Conservation (phyloP, 441 rosid genomes). For the Populus hybrid region DNA sequence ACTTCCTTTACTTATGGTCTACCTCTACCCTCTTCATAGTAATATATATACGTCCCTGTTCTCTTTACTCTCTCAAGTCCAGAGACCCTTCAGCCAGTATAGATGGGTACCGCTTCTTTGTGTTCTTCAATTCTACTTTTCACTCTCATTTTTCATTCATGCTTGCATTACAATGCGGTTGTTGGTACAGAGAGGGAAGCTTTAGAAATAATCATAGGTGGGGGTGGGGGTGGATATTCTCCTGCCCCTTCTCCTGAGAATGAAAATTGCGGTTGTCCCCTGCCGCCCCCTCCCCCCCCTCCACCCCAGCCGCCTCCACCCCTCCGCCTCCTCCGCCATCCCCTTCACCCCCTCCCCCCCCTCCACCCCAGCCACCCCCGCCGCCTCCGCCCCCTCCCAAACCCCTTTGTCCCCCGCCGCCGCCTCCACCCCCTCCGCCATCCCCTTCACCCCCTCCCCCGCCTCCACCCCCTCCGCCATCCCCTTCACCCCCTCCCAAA, state of each 20-base stretch:
- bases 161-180: background rate
- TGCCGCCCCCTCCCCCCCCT: background rate
- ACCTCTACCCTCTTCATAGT: background rate
- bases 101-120: background rate
- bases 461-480: too few species aligned
- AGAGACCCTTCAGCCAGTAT: background rate
- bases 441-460: too few species aligned
- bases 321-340: too few species aligned
- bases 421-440: too few species aligned
- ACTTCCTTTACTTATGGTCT: constrained; percentile 4
- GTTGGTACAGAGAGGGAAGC: constrained; percentile 13
- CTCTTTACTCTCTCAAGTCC: background rate
- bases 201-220: constrained; percentile 30
- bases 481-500: too few species aligned
- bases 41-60: background rate
- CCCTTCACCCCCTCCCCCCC: too few species aligned
- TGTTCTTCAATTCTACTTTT: constrained; percentile 15
- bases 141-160: constrained; percentile 2
- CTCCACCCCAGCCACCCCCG: too few species aligned
- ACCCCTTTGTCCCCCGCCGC: too few species aligned
- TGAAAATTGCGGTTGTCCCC: background rate
- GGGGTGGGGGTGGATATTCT: constrained; percentile 13
- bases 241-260: background rate
- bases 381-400: too few species aligned
- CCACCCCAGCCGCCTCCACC: too few species aligned